phyloP scores from a whole-genome alignment of 208 protist genomes.

The Phytomonas francai region DNA sequence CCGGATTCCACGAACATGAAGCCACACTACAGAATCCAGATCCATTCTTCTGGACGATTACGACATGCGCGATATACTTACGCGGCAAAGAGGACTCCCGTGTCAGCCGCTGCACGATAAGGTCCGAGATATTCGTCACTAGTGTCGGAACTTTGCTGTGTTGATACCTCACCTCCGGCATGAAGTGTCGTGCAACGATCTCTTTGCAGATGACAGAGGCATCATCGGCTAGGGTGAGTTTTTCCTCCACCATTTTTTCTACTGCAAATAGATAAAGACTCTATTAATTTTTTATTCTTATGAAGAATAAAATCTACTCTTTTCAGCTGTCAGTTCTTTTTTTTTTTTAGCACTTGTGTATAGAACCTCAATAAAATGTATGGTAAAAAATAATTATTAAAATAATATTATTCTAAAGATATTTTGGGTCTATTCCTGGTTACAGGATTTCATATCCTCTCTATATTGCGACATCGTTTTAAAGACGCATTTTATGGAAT shows the following conservation, averaged over 20 bases:
- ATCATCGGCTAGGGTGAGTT: constrained; percentile 76
- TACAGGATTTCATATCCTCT: not conserved
- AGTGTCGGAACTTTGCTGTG: constrained; percentile 55
- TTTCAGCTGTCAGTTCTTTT: not conserved
- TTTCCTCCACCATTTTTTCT: constrained; percentile 23
- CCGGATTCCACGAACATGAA: constrained; percentile 84
- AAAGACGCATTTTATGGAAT: not conserved
- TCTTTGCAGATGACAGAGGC: constrained; percentile 70
- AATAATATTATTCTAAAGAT: not conserved
- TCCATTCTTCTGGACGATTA: constrained; percentile 86
- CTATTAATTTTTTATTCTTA: not conserved
- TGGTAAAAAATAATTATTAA: constrained; percentile 18
- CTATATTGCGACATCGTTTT: not conserved
- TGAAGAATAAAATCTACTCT: not conserved
- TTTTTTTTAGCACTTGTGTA: not conserved
- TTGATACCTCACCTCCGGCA: constrained; percentile 55
- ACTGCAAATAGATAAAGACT: not conserved
- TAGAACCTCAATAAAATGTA: not conserved
- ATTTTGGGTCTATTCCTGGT: not conserved
- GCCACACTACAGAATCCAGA: constrained; percentile 78
- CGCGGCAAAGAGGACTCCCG: constrained; percentile 80
- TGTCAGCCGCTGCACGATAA: constrained; percentile 67
- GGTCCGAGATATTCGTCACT: constrained; percentile 60
- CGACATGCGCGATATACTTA: constrained; percentile 85
- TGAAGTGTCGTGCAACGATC: constrained; percentile 50